Evolutionary conservation across 2,329 filamentous ascomycete genomes (phyloP).

Genomic region (Juglanconis juglandina): DNA sequence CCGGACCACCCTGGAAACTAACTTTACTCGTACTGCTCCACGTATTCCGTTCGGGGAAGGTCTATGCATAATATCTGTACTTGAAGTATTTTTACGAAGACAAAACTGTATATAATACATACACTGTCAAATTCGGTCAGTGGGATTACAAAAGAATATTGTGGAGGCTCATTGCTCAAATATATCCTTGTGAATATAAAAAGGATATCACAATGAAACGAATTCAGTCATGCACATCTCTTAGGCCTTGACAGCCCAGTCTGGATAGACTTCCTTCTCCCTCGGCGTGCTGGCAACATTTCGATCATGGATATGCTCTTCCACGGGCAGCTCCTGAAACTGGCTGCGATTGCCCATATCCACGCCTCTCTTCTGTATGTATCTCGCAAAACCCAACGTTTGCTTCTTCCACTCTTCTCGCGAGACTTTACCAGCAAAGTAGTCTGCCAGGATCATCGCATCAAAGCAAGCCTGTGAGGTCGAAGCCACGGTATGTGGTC

Average conservation of each 20-base stretch:
- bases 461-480: conserved; percentile 33
- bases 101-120: too few species aligned
- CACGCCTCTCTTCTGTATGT: conserved; percentile 31
- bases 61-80: too few species aligned
- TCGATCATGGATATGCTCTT: conserved; percentile 32
- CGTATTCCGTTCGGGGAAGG: too few species aligned
- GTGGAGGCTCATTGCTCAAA: too few species aligned
- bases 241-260: neutral
- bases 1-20: too few species aligned
- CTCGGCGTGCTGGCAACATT: conserved; percentile 31
- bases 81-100: too few species aligned
- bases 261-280: conserved; percentile 20
- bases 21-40: too few species aligned
- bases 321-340: conserved; percentile 27
- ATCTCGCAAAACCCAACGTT: conserved; percentile 33
- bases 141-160: too few species aligned
- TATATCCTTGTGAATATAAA: neutral
- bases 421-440: conserved; percentile 28
- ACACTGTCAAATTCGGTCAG: too few species aligned
- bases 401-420: conserved; percentile 31
- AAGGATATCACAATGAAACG: neutral
- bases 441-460: conserved; percentile 29
- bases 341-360: conserved; percentile 35
- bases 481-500: conserved; percentile 42
- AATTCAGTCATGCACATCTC: neutral